A percentile compares a stretch with the other conserved stretches of the same genome.
Evolutionary conservation across 805 yeast species (phyloP).

Genomic region (Monosporozyma aerobia): DNA sequence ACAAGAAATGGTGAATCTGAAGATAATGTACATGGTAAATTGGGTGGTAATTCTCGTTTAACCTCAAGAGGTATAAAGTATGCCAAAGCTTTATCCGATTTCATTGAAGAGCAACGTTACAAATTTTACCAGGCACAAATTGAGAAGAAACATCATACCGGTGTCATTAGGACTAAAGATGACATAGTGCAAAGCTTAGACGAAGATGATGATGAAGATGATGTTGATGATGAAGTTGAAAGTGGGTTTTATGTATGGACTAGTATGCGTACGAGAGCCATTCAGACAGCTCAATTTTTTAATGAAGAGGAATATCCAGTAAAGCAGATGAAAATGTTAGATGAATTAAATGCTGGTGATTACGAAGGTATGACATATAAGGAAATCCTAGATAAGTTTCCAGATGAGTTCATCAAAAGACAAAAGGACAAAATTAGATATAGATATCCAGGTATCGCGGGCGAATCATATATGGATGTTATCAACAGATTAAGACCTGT

Average conservation of each 20-base stretch:
- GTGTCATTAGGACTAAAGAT: conserved; percentile 8
- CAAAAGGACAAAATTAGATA: conserved; percentile 70
- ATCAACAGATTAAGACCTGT: conserved; percentile 82
- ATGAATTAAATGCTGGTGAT: conserved; percentile 88
- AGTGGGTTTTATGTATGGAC: conserved; percentile 76
- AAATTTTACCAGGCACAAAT: conserved; percentile 47
- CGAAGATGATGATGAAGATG: conserved; percentile 8
- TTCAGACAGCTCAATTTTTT: conserved; percentile 70
- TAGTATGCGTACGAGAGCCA: conserved; percentile 70
- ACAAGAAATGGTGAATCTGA: conserved; percentile 90
- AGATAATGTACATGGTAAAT: conserved; percentile 75
- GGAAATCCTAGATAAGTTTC: conserved; percentile 63
- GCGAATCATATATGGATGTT: conserved; percentile 91
- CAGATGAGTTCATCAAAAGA: conserved; percentile 73
- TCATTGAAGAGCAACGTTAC: conserved; percentile 60
- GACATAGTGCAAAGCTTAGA: conserved; percentile 30
- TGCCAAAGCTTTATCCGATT: conserved; percentile 61
- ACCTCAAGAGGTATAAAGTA: conserved; percentile 74
- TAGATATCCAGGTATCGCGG: conserved; percentile 95
- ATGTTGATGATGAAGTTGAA: conserved; percentile 10
- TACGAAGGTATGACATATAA: conserved; percentile 90
- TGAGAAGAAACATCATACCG: conserved; percentile 40
- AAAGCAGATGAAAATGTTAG: conserved; percentile 86
- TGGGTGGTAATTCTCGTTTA: conserved; percentile 84
- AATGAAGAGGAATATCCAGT: conserved; percentile 65